A percentile compares a stretch with the other conserved stretches of the same genome.
Evolutionary conservation across 2,329 filamentous ascomycete genomes (phyloP).

Genomic region (Fusarium bactridioides): DNA sequence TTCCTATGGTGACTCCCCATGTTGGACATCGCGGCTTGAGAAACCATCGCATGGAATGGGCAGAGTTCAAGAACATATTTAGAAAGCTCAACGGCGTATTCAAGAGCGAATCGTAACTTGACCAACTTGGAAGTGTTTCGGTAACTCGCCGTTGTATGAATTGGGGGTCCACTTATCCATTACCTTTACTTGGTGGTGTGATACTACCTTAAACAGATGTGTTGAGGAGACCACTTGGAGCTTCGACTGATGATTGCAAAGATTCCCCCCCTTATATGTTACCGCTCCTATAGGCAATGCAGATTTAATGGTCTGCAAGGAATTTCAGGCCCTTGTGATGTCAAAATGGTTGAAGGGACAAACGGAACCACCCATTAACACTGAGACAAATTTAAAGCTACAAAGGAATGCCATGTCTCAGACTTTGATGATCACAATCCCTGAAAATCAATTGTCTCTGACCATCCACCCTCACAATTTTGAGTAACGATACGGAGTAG

Average conservation of each 20-base stretch:
- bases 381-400: constrained; percentile 5
- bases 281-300: neutral
- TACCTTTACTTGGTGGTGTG: neutral
- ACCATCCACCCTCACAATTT: constrained; percentile 1
- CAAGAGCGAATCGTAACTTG: neutral
- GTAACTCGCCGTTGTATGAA: neutral
- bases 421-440: neutral
- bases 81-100: too few relatives aligned
- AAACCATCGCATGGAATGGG: neutral
- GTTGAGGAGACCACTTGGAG: neutral
- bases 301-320: neutral
- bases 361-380: neutral
- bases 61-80: neutral
- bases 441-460: neutral
- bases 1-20: neutral
- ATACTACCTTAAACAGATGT: neutral
- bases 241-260: neutral
- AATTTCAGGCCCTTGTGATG: neutral
- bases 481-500: neutral
- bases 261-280: too few relatives aligned
- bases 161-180: neutral
- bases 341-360: neutral
- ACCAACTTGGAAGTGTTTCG: neutral
- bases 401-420: constrained; percentile 11
- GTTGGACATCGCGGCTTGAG: neutral